These are phyloP conservation scores for Leptographium procerum DNA, from an alignment of 2,329 filamentous ascomycete species.

Conservation along the genomic window DNA sequence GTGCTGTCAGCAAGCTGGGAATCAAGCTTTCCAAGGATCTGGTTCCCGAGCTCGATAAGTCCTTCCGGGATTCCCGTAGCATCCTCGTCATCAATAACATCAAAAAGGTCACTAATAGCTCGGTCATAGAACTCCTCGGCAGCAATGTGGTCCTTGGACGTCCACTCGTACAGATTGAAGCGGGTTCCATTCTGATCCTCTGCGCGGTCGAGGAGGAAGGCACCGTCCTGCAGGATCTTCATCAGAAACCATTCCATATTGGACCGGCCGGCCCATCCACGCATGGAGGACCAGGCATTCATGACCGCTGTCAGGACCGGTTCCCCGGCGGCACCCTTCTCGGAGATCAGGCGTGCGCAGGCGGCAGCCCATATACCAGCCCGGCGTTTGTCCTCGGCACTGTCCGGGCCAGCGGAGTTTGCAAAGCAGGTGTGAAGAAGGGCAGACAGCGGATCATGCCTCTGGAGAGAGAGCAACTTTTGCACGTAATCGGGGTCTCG, in stretches of 20 bases:
- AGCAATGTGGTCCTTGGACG: slow-evolving; percentile 67
- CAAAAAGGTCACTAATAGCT: slow-evolving; percentile 71
- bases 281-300: slow-evolving; percentile 76
- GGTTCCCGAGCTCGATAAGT: slow-evolving; percentile 72
- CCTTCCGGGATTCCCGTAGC: slow-evolving; percentile 77
- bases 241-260: slow-evolving; percentile 92
- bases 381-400: slow-evolving; percentile 66
- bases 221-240: slow-evolving; percentile 85
- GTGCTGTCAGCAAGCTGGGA: slow-evolving; percentile 61
- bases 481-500: slow-evolving; percentile 48
- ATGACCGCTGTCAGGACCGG: slow-evolving; percentile 74
- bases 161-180: slow-evolving; percentile 61
- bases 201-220: slow-evolving; percentile 77
- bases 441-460: slow-evolving; percentile 74
- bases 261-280: slow-evolving; percentile 79
- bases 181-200: slow-evolving; percentile 65
- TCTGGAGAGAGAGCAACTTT: slow-evolving; percentile 75
- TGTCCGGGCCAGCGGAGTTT: slow-evolving; percentile 71
- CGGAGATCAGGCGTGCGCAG: slow-evolving; percentile 70
- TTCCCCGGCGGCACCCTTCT: slow-evolving; percentile 65
- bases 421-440: slow-evolving; percentile 84
- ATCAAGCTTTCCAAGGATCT: slow-evolving; percentile 68
- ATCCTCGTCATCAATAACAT: slow-evolving; percentile 74
- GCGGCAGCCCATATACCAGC: slow-evolving; percentile 82
- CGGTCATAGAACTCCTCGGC: slow-evolving; percentile 82